phyloP scores from a whole-genome alignment of 2,329 filamentous ascomycete species.

The Aspergillus puulaauensis region DNA sequence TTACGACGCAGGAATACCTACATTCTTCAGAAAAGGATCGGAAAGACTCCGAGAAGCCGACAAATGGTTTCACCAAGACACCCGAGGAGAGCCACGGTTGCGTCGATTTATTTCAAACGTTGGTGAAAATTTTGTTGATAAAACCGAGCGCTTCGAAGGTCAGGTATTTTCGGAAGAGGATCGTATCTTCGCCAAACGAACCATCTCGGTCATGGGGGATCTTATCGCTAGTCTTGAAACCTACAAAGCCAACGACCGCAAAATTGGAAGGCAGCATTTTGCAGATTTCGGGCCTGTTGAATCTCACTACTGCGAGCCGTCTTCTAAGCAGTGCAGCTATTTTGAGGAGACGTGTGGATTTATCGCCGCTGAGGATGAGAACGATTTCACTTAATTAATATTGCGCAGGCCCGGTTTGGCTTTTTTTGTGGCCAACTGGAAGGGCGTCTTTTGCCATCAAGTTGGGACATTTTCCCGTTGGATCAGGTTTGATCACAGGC shows the following conservation, averaged over 20 bases:
- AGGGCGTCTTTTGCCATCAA: not conserved
- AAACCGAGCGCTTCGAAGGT: conserved; percentile 6
- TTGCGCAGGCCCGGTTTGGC: not conserved
- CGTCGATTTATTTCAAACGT: conserved; percentile 21
- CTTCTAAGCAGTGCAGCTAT: conserved; percentile 20
- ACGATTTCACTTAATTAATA: not conserved
- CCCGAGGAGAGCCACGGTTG: conserved; percentile 15
- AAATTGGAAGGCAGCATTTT: conserved; percentile 16
- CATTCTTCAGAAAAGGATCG: not conserved
- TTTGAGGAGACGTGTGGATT: conserved; percentile 18
- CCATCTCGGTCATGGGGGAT: conserved; percentile 21
- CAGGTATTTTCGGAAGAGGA: conserved; percentile 1
- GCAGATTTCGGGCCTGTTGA: conserved; percentile 15
- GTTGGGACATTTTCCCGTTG: not conserved
- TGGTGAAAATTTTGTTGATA: conserved; percentile 16
- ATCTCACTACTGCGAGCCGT: conserved; percentile 15
- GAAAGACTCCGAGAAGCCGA: conserved; percentile 18
- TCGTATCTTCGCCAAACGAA: conserved; percentile 13
- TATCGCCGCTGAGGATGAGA: not conserved
- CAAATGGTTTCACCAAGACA: conserved; percentile 25
- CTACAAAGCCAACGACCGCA: conserved; percentile 14
- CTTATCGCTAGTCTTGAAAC: conserved; percentile 22
- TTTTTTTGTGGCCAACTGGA: not conserved
- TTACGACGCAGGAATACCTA: conserved; percentile 3
- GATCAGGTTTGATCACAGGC: not conserved